Base-by-base conservation (phyloP, 768 basidiomycete genomes). In the Myochromella boudieri region DNA sequence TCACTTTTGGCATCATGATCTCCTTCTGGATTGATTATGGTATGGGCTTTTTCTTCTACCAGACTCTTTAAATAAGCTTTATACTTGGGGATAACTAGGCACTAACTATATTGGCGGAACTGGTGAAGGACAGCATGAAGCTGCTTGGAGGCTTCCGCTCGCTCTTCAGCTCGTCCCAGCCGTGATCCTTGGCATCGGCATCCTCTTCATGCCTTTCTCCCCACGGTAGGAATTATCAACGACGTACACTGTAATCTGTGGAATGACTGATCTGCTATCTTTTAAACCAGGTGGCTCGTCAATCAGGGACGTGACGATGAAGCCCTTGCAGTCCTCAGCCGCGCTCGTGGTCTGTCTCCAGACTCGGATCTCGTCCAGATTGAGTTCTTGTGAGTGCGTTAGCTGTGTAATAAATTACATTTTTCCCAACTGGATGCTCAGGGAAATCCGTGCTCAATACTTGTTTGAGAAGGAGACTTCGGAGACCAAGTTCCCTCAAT, bases 121-220 rank as follows among this genome's bases (percentile, higher is more conserved):
- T 26, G 76, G 77, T 8, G 54, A 51, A 0, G 64, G 63, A 6
- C 87, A 89, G 57, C 73, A 67, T 42, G 78, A 84, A 57, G 82
- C 85, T 20, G 83, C 89, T 4, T 91, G 89, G 87, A 74, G 85
- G 41, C 67, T 91, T 44, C 85, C 89, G 2, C 68, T 91, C 5
- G 84, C 74, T 15, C 73, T 91, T 12, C 89, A 92, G 55, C 72
- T 90, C 39, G 77, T 84, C 1, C 89, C 89, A 11, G 88, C 86
- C 11, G 37, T 88, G 26, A 72, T 87, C 48, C 77, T 92, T 20
- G 84, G 82, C 22, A 56, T 76, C 27, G 89, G 89, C 3, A 82
- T 87, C 32, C 45, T 85, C 38, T 89, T 84, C 62, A 82, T 91
- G 79, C 89, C 89, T 1, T 87, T 85, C 69, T 87, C 85, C 15